These are phyloP conservation scores for Talaromyces marneffei DNA, from an alignment of 2,329 filamentous ascomycete genomes.

Conservation along the genomic window DNA sequence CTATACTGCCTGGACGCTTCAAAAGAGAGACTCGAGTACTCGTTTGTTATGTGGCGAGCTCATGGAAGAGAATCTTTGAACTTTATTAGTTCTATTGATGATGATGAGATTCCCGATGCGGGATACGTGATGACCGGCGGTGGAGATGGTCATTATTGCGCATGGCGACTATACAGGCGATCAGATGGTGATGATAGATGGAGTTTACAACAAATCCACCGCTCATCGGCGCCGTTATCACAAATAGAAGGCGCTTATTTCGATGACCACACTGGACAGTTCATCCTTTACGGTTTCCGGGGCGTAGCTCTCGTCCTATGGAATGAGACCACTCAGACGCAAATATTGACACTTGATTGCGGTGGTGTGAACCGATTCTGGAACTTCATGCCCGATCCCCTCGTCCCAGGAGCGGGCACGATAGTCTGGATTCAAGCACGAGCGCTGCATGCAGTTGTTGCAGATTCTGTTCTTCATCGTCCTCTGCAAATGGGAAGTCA, in stretches of 20 bases:
- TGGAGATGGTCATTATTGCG: slow-evolving; percentile 68
- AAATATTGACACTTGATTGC: slow-evolving; percentile 68
- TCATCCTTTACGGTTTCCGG: slow-evolving; percentile 75
- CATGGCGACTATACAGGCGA: slow-evolving; percentile 45
- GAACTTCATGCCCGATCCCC: slow-evolving; percentile 44
- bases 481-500: slow-evolving; percentile 66
- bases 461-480: slow-evolving; percentile 37
- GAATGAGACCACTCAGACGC: slow-evolving; percentile 65
- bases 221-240: slow-evolving; percentile 63
- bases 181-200: slow-evolving; percentile 18
- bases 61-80: slow-evolving; percentile 63
- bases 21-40: slow-evolving; percentile 19
- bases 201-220: slow-evolving; percentile 55
- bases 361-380: slow-evolving; percentile 80
- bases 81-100: slow-evolving; percentile 42
- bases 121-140: slow-evolving; percentile 61
- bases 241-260: slow-evolving; percentile 71
- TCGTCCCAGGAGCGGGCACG: slow-evolving; percentile 31
- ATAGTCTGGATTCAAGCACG: slow-evolving; percentile 69
- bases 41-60: slow-evolving; percentile 24
- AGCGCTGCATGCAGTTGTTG: slow-evolving; percentile 43
- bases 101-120: slow-evolving; percentile 15
- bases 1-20: slow-evolving; percentile 35
- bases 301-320: slow-evolving; percentile 74
- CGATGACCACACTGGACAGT: slow-evolving; percentile 41